These are phyloP conservation scores for Penicillium arizonense DNA, from an alignment of 495 filamentous ascomycete genomes.

Conservation along the genomic window DNA sequence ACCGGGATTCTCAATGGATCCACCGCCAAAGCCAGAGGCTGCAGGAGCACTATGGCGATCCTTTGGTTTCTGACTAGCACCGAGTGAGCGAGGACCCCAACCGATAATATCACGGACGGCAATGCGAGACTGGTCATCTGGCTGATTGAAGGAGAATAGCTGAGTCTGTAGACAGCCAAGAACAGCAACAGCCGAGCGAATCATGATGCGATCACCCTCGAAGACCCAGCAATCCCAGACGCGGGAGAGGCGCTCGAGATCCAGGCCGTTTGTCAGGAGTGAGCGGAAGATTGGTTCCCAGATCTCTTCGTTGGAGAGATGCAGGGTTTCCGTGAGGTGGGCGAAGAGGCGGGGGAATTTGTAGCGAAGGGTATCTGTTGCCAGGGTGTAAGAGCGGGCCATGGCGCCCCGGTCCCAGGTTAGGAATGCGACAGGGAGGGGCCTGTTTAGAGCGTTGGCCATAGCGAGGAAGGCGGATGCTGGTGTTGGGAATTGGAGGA, in stretches of 20 bases:
- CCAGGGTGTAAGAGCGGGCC: slow-evolving; percentile 66
- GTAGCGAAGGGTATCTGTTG: slow-evolving; percentile 65
- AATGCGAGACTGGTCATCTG: slow-evolving; percentile 38
- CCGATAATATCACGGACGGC: slow-evolving; percentile 46
- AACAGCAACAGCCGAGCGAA: slow-evolving; percentile 75
- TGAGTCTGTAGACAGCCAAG: slow-evolving; percentile 61
- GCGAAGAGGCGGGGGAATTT: slow-evolving; percentile 69
- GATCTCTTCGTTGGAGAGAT: slow-evolving; percentile 45
- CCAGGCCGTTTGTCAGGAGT: slow-evolving; percentile 55
- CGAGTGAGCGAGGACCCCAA: slow-evolving; percentile 46
- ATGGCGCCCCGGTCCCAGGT: slow-evolving; percentile 73
- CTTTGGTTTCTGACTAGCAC: slow-evolving; percentile 32
- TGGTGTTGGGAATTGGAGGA: slow-evolving; percentile 74
- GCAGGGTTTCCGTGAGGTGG: slow-evolving; percentile 59
- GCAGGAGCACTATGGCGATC: slow-evolving; percentile 43
- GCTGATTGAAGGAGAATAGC: slow-evolving; percentile 55
- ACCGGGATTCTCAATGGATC: slow-evolving; percentile 35
- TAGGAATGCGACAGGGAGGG: slow-evolving; percentile 84
- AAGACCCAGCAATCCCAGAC: slow-evolving; percentile 96
- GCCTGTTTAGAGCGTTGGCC: slow-evolving; percentile 85
- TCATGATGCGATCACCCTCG: slow-evolving; percentile 80
- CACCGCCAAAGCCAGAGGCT: slow-evolving; percentile 40
- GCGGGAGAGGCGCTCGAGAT: slow-evolving; percentile 72
- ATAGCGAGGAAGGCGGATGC: slow-evolving; percentile 76
- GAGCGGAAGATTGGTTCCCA: slow-evolving; percentile 60